Conservation (phyloP, 371 early-diverging fungal species). For the Sporodiniella umbellata region DNA sequence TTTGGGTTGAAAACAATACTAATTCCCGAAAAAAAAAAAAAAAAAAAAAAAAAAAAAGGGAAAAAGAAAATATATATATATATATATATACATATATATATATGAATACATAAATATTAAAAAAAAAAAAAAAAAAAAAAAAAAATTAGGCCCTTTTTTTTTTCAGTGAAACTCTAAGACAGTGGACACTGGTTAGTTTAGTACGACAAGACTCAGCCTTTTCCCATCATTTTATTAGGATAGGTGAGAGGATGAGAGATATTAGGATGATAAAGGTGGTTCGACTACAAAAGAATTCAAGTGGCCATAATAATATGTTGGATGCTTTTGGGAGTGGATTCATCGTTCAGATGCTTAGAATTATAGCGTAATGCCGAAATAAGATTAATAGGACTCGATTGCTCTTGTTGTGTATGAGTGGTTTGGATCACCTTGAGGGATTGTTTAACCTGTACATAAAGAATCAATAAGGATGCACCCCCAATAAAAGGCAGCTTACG, state of each 20-base stretch:
- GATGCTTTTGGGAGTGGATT: slow-evolving; percentile 73
- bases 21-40: background rate
- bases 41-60: background rate
- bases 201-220: no score
- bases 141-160: background rate
- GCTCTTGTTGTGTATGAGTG: slow-evolving; percentile 34
- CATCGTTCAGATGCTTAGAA: slow-evolving; percentile 80
- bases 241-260: no score
- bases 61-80: background rate
- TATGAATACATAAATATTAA: background rate
- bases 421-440: slow-evolving; percentile 73
- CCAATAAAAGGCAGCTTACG: slow-evolving; percentile 30
- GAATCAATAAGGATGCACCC: background rate
- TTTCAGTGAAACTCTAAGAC: no score
- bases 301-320: slow-evolving; percentile 56
- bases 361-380: slow-evolving; percentile 78
- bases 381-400: slow-evolving; percentile 58
- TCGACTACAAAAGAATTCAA: slow-evolving; percentile 6
- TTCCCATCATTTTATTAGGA: no score
- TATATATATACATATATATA: background rate
- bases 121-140: background rate
- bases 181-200: no score
- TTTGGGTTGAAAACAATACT: background rate
- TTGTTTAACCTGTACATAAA: slow-evolving; percentile 49
- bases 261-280: no score